Evolutionary conservation across 169 alveolate species (phyloP).

Genomic region (Sarcocystis neurona): DNA sequence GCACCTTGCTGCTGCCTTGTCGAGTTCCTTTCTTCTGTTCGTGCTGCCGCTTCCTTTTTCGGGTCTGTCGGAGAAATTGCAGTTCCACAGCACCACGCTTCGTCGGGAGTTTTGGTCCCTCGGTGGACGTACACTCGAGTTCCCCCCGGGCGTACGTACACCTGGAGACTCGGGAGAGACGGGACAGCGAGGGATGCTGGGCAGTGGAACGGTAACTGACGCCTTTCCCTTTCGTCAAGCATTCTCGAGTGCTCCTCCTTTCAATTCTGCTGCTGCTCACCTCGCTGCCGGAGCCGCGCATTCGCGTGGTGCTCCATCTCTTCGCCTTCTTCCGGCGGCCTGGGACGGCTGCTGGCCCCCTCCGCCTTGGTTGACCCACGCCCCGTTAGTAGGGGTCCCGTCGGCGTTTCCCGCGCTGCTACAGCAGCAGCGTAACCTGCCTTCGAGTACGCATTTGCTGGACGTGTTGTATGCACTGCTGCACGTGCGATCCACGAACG

Average conservation of each 20-base stretch:
- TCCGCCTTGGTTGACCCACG: neutral
- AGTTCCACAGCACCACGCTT: too few relatives aligned
- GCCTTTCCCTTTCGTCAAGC: too few relatives aligned
- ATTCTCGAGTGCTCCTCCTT: too few relatives aligned
- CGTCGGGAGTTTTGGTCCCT: too few relatives aligned
- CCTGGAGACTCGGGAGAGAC: too few relatives aligned
- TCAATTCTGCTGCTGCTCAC: neutral
- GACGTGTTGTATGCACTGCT: slow-evolving; percentile 44
- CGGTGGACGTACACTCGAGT: too few relatives aligned
- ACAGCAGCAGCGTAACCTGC: slow-evolving; percentile 1
- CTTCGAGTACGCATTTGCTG: slow-evolving; percentile 13
- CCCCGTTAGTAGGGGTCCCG: neutral
- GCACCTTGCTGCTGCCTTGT: slow-evolving; percentile 13
- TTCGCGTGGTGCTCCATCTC: neutral
- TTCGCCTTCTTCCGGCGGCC: neutral
- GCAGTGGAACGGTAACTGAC: too few relatives aligned
- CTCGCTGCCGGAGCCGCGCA: neutral
- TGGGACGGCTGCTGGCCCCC: neutral
- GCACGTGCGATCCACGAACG: slow-evolving; percentile 26
- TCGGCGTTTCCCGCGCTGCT: slow-evolving; percentile 29
- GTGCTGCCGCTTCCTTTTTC: slow-evolving; percentile 45
- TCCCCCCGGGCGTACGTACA: too few relatives aligned
- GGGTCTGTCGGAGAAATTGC: slow-evolving; percentile 7
- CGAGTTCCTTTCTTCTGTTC: slow-evolving; percentile 42
- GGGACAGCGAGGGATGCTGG: too few relatives aligned